Base-by-base conservation (phyloP, 2,329 filamentous ascomycete genomes). In the Blastomyces parvus region DNA sequence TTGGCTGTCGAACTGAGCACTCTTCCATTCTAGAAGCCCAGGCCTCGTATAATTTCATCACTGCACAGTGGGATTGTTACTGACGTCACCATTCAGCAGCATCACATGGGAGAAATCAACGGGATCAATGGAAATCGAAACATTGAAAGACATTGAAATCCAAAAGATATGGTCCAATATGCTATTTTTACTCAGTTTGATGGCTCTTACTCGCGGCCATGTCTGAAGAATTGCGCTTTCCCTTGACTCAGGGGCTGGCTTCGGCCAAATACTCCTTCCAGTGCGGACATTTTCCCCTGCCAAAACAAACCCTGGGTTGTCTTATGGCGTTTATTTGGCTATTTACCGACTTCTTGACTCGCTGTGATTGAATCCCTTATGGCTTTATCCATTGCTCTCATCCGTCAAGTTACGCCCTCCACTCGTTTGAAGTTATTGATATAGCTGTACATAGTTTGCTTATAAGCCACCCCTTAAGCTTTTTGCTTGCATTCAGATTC, bases 341-440 rank as follows among this genome's bases (percentile, higher is more conserved):
- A 30, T 53, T 53, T 53, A 9, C 8, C 50, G 33, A 22, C 33
- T 22, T 36, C 7, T 36, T 17, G 30, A 38, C 52, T 33, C 52
- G 19, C 52, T 5, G 4, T 38, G 30, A 36, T 36, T 38, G 52
- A 33, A 22, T 56, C 52, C 36, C 30, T 5, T n/a, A 11, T 56
- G 33, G n/a, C 38, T 38, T 38, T 30, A 38, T 38, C 52, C 4
- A 38, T 56, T 56, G 3, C 9, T 56, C 52, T 22, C 14, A n/a
- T 38, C 52, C 17, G 19, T 38, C 14, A 38, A 30, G 3, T 56
- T 56, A 42, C 42, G 55, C 55, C 25, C 11, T 42, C 55, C 55
- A 58, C 40, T 58, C 55, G 55, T 58, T 58, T 58, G 36, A 5
- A 57, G n/a, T 25, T 27, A 42, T 56, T 36, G 36, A 36, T 42